Conservation (phyloP, 2,329 filamentous ascomycete species). For the Lomentospora prolificans region DNA sequence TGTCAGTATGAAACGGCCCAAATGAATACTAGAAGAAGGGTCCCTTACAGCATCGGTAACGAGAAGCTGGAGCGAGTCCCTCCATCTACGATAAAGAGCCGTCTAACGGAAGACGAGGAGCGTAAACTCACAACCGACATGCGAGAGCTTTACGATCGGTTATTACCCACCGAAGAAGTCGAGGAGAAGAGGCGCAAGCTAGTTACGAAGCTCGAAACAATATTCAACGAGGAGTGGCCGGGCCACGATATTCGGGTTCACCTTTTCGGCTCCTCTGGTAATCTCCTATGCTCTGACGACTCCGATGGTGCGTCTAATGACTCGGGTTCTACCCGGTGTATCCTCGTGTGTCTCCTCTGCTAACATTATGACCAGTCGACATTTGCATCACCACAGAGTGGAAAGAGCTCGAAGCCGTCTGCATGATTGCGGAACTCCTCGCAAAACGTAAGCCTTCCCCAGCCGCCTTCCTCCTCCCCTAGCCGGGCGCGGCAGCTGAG, state of each 20-base stretch:
- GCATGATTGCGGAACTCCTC: conserved; percentile 78
- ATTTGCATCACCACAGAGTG: conserved; percentile 92
- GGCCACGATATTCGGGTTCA: conserved; percentile 82
- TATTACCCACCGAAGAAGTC: conserved; percentile 73
- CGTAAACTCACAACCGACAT: conserved; percentile 70
- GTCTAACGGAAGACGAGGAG: conserved; percentile 63
- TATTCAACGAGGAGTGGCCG: conserved; percentile 88
- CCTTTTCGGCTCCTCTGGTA: conserved; percentile 96
- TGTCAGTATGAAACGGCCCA: conserved; percentile 88
- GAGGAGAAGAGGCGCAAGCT: conserved; percentile 66
- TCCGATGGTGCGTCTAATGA: conserved; percentile 66
- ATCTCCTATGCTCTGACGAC: conserved; percentile 86
- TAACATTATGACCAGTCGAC: conserved; percentile 56
- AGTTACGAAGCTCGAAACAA: conserved; percentile 75
- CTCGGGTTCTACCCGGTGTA: not conserved
- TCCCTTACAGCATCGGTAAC: conserved; percentile 84
- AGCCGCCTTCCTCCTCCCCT: not conserved
- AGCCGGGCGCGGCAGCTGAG: not conserved
- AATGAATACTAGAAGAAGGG: conserved; percentile 70
- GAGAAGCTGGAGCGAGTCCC: conserved; percentile 66
- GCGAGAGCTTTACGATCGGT: conserved; percentile 70
- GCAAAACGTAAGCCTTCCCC: conserved; percentile 60
- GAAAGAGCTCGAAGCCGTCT: conserved; percentile 81
- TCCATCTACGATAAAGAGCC: conserved; percentile 61
- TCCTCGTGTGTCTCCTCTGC: conserved; percentile 10